Evolutionary conservation across 75 land plant species (phyloP), one percentile per base, ranked within the genome.

Genomic region (Cunninghamia lanceolata): DNA sequence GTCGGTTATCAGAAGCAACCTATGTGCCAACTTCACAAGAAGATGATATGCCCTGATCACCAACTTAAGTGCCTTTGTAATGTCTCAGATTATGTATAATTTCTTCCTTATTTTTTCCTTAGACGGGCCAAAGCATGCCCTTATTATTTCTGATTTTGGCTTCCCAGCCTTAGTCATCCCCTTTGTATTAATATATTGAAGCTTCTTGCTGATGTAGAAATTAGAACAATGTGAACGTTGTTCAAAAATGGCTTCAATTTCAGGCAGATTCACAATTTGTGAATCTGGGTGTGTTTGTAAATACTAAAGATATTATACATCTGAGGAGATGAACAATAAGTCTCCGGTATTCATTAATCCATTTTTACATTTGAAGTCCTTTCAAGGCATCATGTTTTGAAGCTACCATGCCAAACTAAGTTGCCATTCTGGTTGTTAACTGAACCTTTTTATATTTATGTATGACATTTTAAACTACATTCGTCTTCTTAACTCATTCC

Each of bases 21-120:
- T 93, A 94, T 74, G 94, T 92, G 5, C 91, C 96, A 68, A 85
- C 88, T 8, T 91, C 91, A 0, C 92, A 93, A 80, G 96, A 85
- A 14, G 93, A 93, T 74, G 92, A 94, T 88, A 91, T 94, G 47
- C 47, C 43, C 45, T 40, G 83, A 73, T 73, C 34, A 1, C 36
- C 75, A 34, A 13, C 36, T 73, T 39, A 4, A 39, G 43, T 78
- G 17, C 25, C 19, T 8, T 8, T 40, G 17, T 4, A 16, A 38
- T 19, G 25, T 21, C 45, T 19, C 25, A 16, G 43, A 77, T 77
- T 40, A 39, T 78, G 21, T 80, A 80, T 80, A 45, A 13, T n/a
- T 80, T 2, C 5, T 79, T 40, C 43, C 4, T 40, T 80, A 10
- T 80, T 10, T 42, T 47, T 80, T 4, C 82, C 46, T 45, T 80